A percentile compares a stretch with the other conserved stretches of the same genome.
Conservation (phyloP, 2,329 filamentous ascomycete species). For the Colletotrichum tanaceti region DNA sequence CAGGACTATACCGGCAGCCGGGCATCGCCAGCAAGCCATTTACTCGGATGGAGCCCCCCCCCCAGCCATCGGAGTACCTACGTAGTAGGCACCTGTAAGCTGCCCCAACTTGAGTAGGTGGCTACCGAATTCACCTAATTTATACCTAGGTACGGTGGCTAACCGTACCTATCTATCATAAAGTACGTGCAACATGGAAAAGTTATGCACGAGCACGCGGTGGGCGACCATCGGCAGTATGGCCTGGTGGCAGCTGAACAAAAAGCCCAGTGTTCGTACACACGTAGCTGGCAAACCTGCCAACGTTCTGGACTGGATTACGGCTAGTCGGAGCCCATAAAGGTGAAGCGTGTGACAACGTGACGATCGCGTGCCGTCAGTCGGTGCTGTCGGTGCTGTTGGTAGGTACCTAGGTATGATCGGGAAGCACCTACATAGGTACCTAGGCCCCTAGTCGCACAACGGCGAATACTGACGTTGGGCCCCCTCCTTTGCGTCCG, state of each 20-base stretch:
- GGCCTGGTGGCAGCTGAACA: constrained; percentile 12
- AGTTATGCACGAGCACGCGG: constrained; percentile 19
- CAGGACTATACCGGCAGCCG: neutral
- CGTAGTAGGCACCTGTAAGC: too few relatives aligned
- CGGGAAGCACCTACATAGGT: constrained; percentile 21
- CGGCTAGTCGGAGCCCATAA: too few relatives aligned
- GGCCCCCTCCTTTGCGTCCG: neutral
- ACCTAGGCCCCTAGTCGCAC: too few relatives aligned
- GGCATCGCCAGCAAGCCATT: neutral
- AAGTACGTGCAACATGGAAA: neutral
- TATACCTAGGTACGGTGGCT: too few relatives aligned
- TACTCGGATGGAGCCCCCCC: too few relatives aligned
- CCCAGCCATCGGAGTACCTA: neutral
- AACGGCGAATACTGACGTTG: neutral
- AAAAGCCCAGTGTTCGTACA: neutral
- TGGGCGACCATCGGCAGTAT: neutral
- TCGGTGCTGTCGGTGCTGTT: constrained; percentile 1
- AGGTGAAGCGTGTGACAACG: constrained; percentile 26
- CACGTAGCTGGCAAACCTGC: too few relatives aligned
- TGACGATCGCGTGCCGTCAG: constrained; percentile 7
- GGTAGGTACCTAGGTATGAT: constrained; percentile 21
- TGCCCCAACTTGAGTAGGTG: neutral
- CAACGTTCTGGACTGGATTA: neutral
- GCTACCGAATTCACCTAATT: neutral
- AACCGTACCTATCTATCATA: neutral